These are phyloP conservation scores for Musa troglodytarum DNA, from an alignment of 176 grass and related monocot genomes.

Conservation along the genomic window DNA sequence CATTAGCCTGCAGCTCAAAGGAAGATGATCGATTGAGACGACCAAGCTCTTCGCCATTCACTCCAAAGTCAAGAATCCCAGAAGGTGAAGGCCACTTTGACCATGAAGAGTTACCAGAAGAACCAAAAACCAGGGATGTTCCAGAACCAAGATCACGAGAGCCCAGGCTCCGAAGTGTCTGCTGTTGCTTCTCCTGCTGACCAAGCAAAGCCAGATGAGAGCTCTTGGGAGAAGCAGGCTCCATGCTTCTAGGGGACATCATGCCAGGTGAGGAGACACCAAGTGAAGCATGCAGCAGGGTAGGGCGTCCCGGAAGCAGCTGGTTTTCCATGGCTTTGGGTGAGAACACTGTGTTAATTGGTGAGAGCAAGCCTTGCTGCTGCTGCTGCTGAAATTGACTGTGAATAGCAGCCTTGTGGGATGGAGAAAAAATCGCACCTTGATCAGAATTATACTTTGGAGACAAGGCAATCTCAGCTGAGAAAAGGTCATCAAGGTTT, in stretches of 20 bases:
- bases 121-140: conserved; percentile 33
- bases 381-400: conserved; percentile 48
- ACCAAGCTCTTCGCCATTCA: conserved; percentile 36
- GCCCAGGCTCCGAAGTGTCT: conserved; percentile 5
- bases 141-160: conserved; percentile 25
- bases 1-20: conserved; percentile 13
- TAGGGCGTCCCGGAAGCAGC: conserved; percentile 13
- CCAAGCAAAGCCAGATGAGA: conserved; percentile 36
- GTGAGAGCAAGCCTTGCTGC: background rate
- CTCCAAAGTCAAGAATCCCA: conserved; percentile 61
- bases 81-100: conserved; percentile 39
- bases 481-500: conserved; percentile 69
- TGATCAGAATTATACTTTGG: conserved; percentile 63
- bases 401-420: conserved; percentile 61
- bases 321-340: background rate
- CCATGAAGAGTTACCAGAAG: conserved; percentile 39
- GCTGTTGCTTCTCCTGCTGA: conserved; percentile 41
- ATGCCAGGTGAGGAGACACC: conserved; percentile 43
- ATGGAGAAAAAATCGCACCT: conserved; percentile 58
- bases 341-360: background rate
- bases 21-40: conserved; percentile 3
- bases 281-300: conserved; percentile 36
- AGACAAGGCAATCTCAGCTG: conserved; percentile 57
- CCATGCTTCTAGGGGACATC: conserved; percentile 57
- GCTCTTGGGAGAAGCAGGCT: conserved; percentile 51